Evolutionary conservation across 306 rosid species (phyloP).

Genomic region (Astragalus membranaceus): DNA sequence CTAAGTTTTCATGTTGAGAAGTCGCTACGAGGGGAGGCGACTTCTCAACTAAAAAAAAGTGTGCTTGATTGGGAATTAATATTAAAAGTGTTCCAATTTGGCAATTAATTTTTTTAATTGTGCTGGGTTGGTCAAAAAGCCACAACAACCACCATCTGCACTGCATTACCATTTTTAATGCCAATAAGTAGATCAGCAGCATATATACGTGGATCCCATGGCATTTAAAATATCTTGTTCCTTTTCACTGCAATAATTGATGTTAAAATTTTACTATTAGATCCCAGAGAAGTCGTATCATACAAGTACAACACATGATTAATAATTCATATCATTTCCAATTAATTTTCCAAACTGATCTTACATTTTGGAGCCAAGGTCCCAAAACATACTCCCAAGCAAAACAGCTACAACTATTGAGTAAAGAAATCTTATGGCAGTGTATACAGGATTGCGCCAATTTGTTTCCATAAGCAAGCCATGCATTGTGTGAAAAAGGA

Average conservation of each 20-base stretch:
- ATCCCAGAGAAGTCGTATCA: not conserved
- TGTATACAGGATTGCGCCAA: slow-evolving; percentile 53
- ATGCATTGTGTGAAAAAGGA: slow-evolving; percentile 41
- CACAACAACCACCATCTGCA: slow-evolving; percentile 43
- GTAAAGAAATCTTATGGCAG: slow-evolving; percentile 36
- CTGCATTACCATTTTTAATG: slow-evolving; percentile 30
- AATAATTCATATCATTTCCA: not conserved
- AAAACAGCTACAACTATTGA: slow-evolving; percentile 26
- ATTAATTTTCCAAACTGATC: slow-evolving; percentile 7
- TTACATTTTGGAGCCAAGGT: slow-evolving; percentile 60
- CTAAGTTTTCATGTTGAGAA: too few relatives aligned
- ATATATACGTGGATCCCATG: slow-evolving; percentile 62
- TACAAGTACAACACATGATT: not conserved
- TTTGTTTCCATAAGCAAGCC: slow-evolving; percentile 62
- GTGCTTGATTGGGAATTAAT: too few relatives aligned
- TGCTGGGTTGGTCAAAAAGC: too few relatives aligned
- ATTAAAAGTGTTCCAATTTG: too few relatives aligned
- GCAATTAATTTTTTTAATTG: too few relatives aligned
- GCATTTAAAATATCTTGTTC: slow-evolving; percentile 46
- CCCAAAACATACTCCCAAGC: slow-evolving; percentile 62
- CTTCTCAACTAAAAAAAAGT: too few relatives aligned
- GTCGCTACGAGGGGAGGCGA: too few relatives aligned
- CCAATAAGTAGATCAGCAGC: slow-evolving; percentile 48
- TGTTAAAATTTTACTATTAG: not conserved
- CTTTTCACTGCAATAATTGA: slow-evolving; percentile 20